Conservation (phyloP, 495 filamentous ascomycete species). For the Penicillium paxilli region DNA sequence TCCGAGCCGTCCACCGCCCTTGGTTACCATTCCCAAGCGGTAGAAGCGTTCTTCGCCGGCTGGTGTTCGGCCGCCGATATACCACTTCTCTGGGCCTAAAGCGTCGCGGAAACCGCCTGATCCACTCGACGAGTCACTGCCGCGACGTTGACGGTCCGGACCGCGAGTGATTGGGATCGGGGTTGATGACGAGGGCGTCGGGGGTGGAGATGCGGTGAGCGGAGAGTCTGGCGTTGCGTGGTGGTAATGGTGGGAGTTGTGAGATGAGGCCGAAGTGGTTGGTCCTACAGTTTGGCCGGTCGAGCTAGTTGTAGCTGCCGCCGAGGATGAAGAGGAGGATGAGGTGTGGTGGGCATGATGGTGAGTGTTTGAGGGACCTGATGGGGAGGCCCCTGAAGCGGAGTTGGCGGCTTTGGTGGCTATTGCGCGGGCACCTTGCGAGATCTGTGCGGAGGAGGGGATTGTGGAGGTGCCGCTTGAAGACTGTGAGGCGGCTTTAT, state of each 20-base stretch:
- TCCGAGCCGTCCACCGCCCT: slow-evolving; percentile 48
- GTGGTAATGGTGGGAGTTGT: slow-evolving; percentile 24
- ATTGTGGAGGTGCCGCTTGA: slow-evolving; percentile 26
- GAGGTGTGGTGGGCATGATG: slow-evolving; percentile 17
- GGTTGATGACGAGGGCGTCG: slow-evolving; percentile 27
- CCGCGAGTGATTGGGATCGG: slow-evolving; percentile 39
- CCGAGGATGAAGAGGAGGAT: slow-evolving; percentile 10
- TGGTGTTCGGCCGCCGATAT: slow-evolving; percentile 85
- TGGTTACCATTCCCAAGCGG: slow-evolving; percentile 63
- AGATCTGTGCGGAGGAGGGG: slow-evolving; percentile 36
- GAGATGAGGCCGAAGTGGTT: slow-evolving; percentile 14
- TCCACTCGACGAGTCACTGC: slow-evolving; percentile 77
- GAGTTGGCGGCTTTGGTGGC: slow-evolving; percentile 37
- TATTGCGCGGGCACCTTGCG: slow-evolving; percentile 43
- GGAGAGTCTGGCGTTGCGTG: slow-evolving; percentile 13
- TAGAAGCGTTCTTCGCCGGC: slow-evolving; percentile 86
- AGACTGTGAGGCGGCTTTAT: slow-evolving; percentile 40
- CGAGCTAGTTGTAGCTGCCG: slow-evolving; percentile 6
- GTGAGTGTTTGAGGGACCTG: slow-evolving; percentile 15
- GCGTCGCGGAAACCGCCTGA: slow-evolving; percentile 77
- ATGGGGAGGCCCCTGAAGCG: slow-evolving; percentile 10
- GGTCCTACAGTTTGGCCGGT: slow-evolving; percentile 15
- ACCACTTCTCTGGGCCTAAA: slow-evolving; percentile 78
- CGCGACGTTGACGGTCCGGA: slow-evolving; percentile 45
- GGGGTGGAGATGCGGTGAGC: slow-evolving; percentile 21